A percentile compares a stretch with the other conserved stretches of the same genome.
These are phyloP conservation scores for Hypholoma sublateritium DNA, from an alignment of 768 basidiomycete genomes.

Conservation along the genomic window DNA sequence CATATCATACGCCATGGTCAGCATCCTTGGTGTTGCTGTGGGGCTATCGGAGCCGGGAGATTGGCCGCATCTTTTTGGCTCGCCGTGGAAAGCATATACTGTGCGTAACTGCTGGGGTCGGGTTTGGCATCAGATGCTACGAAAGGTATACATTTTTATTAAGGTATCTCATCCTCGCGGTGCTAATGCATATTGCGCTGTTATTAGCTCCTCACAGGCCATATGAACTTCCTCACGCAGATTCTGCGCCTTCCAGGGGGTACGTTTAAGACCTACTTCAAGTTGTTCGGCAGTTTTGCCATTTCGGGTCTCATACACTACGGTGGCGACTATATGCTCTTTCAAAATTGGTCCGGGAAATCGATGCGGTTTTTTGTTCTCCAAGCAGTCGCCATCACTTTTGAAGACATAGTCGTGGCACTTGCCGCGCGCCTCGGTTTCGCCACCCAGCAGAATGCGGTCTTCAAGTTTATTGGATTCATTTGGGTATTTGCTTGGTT, in stretches of 20 bases:
- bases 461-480: constrained; percentile 19
- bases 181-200: not conserved
- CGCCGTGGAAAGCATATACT: constrained; percentile 32
- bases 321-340: constrained; percentile 28
- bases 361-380: constrained; percentile 20
- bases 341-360: constrained; percentile 10
- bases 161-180: not conserved
- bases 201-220: constrained; percentile 24
- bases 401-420: constrained; percentile 29
- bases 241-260: constrained; percentile 26
- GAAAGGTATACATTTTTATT: constrained; percentile 26
- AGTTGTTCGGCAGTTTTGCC: constrained; percentile 33
- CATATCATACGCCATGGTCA: constrained; percentile 6
- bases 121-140: constrained; percentile 39
- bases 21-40: constrained; percentile 21
- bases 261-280: constrained; percentile 24
- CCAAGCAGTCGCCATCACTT: constrained; percentile 31
- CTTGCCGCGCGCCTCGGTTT: constrained; percentile 14
- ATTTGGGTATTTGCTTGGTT: constrained; percentile 30
- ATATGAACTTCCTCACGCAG: constrained; percentile 25
- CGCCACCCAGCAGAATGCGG: not conserved
- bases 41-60: constrained; percentile 30
- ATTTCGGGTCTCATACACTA: constrained; percentile 35
- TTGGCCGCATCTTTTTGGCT: constrained; percentile 40
- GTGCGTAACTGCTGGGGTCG: constrained; percentile 42